A percentile compares a stretch with the other conserved stretches of the same genome.
Evolutionary conservation across 1,284 basidiomycete species (phyloP).

Genomic region (Puccinia coronata): DNA sequence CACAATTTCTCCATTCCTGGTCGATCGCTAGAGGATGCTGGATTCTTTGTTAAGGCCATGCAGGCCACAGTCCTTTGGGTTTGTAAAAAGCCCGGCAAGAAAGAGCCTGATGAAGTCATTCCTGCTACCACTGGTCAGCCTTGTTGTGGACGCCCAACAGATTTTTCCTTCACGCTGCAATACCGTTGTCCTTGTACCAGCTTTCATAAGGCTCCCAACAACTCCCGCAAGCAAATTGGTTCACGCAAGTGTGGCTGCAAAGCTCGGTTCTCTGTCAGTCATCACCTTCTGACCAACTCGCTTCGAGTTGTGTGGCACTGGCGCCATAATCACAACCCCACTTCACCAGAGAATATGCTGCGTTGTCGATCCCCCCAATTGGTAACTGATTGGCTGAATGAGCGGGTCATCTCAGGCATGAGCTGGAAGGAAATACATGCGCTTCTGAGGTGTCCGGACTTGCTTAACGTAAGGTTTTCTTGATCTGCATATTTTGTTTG

Average conservation of each 20-base stretch:
- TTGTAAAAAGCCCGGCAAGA: not conserved
- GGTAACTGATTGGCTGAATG: not conserved
- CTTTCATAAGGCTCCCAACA: not conserved
- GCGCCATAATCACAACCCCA: not conserved
- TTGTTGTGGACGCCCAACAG: not conserved
- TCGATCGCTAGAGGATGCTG: not conserved
- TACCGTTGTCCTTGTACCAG: not conserved
- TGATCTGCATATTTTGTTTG: not conserved
- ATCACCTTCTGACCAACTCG: not conserved
- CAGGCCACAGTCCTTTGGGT: not conserved
- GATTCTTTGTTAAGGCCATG: not conserved
- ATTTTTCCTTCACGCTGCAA: not conserved
- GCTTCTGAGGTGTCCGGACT: not conserved
- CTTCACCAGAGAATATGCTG: not conserved
- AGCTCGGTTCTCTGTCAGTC: too few species aligned
- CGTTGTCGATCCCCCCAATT: not conserved
- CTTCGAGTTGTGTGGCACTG: not conserved
- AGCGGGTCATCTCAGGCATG: not conserved
- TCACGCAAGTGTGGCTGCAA: not conserved
- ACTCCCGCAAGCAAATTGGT: slow-evolving; percentile 12
- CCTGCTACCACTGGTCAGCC: too few species aligned
- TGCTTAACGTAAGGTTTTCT: not conserved
- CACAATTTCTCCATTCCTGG: not conserved
- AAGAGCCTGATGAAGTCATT: too few species aligned
- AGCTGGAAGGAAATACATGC: not conserved